Evolutionary conservation across 2,329 filamentous ascomycete species (phyloP).

Genomic region (Xylariales sp.): DNA sequence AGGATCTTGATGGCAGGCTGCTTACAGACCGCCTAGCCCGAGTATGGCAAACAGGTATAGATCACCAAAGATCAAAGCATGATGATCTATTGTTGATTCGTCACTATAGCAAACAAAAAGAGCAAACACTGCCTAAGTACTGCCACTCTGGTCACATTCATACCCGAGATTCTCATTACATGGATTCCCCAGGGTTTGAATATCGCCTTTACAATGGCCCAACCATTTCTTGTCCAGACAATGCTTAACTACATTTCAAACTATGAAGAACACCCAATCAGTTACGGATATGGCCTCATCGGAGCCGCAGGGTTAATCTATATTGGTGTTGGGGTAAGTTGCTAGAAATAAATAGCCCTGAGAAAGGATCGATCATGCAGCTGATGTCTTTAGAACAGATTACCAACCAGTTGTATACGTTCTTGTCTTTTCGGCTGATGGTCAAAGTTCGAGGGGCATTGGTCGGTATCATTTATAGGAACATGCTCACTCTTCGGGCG

Average conservation of each 20-base stretch:
- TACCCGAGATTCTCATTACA: neutral
- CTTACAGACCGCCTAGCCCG: neutral
- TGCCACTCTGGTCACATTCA: neutral
- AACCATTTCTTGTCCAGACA: conserved; percentile 3
- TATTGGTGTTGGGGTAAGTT: conserved; percentile 3
- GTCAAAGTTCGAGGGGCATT: conserved; percentile 4
- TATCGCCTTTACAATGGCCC: conserved; percentile 1
- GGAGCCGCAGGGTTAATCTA: conserved; percentile 4
- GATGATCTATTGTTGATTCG: neutral
- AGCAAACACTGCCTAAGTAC: conserved; percentile 2
- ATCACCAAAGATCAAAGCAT: too few relatives aligned
- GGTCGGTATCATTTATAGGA: conserved; percentile 3
- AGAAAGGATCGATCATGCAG: too few relatives aligned
- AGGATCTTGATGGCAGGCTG: neutral
- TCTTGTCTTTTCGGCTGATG: conserved; percentile 1
- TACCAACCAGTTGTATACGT: conserved; percentile 2
- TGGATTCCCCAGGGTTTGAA: conserved; percentile 4
- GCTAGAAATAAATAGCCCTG: too few relatives aligned
- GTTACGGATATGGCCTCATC: conserved; percentile 4
- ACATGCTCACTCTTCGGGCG: conserved; percentile 3
- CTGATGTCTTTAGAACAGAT: neutral
- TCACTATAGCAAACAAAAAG: neutral
- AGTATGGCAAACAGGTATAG: neutral
- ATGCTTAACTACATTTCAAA: conserved; percentile 2
- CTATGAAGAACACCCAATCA: neutral